phyloP scores from a whole-genome alignment of 176 grass and related monocot species.

The Avena sativa region DNA sequence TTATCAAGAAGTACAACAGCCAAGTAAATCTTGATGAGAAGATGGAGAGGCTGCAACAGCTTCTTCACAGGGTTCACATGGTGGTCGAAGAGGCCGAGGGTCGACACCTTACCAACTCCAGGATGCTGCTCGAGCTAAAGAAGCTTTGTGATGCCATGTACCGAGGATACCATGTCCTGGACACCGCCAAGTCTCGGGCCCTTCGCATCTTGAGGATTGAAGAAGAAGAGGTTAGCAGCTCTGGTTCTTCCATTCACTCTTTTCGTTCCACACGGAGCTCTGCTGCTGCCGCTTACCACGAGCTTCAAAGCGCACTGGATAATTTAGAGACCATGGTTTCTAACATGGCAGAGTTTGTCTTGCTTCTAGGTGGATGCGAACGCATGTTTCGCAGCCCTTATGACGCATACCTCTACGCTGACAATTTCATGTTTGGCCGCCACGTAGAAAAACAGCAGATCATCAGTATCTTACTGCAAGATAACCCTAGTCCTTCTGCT shows the following conservation, averaged over 20 bases:
- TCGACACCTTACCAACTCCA: constrained; percentile 41
- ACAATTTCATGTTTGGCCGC: constrained; percentile 23
- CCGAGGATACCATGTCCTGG: constrained; percentile 32
- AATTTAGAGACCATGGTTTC: background rate
- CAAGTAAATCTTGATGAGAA: constrained; percentile 1
- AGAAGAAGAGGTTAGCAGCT: constrained; percentile 20
- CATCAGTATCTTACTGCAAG: background rate
- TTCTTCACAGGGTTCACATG: constrained; percentile 44
- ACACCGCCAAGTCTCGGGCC: background rate
- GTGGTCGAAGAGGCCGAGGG: constrained; percentile 36
- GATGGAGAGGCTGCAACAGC: constrained; percentile 37
- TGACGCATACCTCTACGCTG: background rate
- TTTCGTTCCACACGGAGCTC: background rate
- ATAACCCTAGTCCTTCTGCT: background rate
- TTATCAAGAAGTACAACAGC: constrained; percentile 13
- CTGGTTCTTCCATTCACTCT: background rate
- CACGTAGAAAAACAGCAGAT: constrained; percentile 1
- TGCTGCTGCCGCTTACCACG: no score
- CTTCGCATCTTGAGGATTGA: background rate
- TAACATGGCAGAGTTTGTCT: constrained; percentile 3
- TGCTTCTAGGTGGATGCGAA: constrained; percentile 1
- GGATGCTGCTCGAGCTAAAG: constrained; percentile 33
- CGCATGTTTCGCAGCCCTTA: background rate
- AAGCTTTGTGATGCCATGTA: constrained; percentile 37
- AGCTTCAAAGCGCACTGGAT: background rate